Base-by-base conservation (phyloP, 2,329 filamentous ascomycete genomes). In the Hansfordia pulvinata region DNA sequence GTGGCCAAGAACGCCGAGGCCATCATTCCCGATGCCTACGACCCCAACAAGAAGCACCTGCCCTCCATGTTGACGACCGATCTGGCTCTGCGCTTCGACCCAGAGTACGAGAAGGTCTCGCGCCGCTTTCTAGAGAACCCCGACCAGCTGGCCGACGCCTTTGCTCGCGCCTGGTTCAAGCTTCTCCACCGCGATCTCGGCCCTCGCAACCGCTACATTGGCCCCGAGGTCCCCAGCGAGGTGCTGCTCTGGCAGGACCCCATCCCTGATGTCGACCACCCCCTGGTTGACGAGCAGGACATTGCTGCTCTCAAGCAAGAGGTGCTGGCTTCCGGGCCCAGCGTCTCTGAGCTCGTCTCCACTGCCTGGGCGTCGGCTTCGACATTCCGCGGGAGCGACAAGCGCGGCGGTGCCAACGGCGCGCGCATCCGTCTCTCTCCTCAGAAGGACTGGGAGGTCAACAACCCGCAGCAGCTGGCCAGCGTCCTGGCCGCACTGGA, bases 391-490 rank as follows among this genome's bases (percentile, higher is more conserved):
- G 67, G 72, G 39, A 68, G 71, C 39, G 80, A 86, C 61, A 85
- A 85, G 70, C 80, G 80, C 37, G 80, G 80, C 39, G 80, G 80
- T 45, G 80, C 80, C 54, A 86, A 86, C 43, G 80, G 80, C 41
- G 79, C 70, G 10, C 79, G 80, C 40, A 81, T 86, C 42, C 74
- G 76, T 18, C 75, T 86, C 8, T 59, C 64, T 34, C 80, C 80
- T 14, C 74, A 80, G 56, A 72, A 71, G 41, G 58, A 69, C 50
- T 86, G 80, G 79, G 54, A 69, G 43, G 65, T 74, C 46, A 86
- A 86, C 67, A 79, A 82, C 60, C 77, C 77, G 16, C 41, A 60
- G 2, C 67, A 78, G 52, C 58, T 85, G 20, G 53, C 56, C 29
- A 56, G 76, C 49, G 70, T 79, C 3, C 58, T 85, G 19, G 43